These are phyloP conservation scores for Phytopythium chamaehyphon DNA, from an alignment of 352 stramenopile genomes.

Conservation along the genomic window DNA sequence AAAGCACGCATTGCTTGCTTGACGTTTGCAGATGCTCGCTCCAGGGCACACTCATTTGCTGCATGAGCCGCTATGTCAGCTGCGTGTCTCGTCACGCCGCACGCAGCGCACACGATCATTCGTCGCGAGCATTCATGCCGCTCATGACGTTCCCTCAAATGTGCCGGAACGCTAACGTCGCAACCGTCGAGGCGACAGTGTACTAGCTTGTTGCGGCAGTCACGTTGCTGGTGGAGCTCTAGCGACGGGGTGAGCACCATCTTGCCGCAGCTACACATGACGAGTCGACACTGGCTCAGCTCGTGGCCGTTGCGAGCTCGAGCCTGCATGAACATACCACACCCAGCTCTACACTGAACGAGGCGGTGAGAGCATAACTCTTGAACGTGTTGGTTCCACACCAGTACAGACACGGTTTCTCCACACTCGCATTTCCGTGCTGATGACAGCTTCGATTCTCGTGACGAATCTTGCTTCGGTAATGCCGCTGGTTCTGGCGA, in stretches of 20 bases:
- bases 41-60: conserved; percentile 33
- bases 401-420: conserved; percentile 18
- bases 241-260: conserved; percentile 60
- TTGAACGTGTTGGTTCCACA: conserved; percentile 27
- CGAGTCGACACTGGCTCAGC: conserved; percentile 59
- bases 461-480: too few species aligned
- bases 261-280: conserved; percentile 59
- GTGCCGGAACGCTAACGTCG: conserved; percentile 19
- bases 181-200: conserved; percentile 36
- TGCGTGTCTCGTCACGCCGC: conserved; percentile 31
- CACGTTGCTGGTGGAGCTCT: conserved; percentile 45
- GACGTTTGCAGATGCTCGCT: conserved; percentile 21
- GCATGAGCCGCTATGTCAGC: conserved; percentile 36
- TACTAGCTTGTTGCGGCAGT: conserved; percentile 41
- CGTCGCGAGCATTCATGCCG: conserved; percentile 41
- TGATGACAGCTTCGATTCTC: too few species aligned
- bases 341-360: conserved; percentile 48
- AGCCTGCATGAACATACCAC: conserved; percentile 40
- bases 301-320: conserved; percentile 57
- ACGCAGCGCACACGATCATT: conserved; percentile 32
- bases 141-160: conserved; percentile 47
- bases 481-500: too few species aligned
- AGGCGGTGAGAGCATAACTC: conserved; percentile 32
- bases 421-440: conserved; percentile 39
- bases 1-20: conserved; percentile 20